Base-by-base conservation (phyloP, 805 yeast genomes). In the Kodamaea leandrae region DNA sequence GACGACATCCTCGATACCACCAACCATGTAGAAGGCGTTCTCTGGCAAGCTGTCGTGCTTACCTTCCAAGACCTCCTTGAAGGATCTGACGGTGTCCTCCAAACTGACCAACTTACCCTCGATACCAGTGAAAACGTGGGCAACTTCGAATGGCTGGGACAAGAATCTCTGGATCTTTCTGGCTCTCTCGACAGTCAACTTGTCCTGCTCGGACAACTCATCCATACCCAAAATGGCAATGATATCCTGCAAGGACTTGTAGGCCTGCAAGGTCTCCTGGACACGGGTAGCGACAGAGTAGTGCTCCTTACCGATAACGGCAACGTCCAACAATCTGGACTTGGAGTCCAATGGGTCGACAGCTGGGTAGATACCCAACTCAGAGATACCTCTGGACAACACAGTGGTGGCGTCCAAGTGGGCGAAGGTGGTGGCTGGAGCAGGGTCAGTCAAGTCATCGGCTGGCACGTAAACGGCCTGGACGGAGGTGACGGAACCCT, bases 191-290 rank as follows among this genome's bases (percentile, higher is more conserved):
- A 93, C 99, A 55, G 98, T 91, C 71, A 93, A 84, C 80, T 93
- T 93, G 78, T 93, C 99, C 62, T 83, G 76, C 81, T 93, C 99
- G 57, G 97, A 89, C 78, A 93, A 84, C 82, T 93, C 99, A 76
- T 93, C 99, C 99, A 93, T 93, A 90, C 99, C 99, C 74, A 93
- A 86, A 82, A 93, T 93, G 74, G 99, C 99, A 83, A 93, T 93
- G 76, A 93, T 93, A 84, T 93, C 99, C 81, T 93, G 99, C 72
- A 93, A 82, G 60, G 99, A 93, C 82, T 93, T 93, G 86, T 93
- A 93, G 61, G 98, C 96, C 81, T 93, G 99, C 72, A 93, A 80
- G 61, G 99, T 93, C 79, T 90, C 93, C 81, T 93, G 99, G 58
- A 93, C 99, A 63, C 74, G 66, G 59, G 95, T 77, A 53, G 99